phyloP scores from a whole-genome alignment of 2,329 filamentous ascomycete genomes.

The Scedosporium dehoogii region DNA sequence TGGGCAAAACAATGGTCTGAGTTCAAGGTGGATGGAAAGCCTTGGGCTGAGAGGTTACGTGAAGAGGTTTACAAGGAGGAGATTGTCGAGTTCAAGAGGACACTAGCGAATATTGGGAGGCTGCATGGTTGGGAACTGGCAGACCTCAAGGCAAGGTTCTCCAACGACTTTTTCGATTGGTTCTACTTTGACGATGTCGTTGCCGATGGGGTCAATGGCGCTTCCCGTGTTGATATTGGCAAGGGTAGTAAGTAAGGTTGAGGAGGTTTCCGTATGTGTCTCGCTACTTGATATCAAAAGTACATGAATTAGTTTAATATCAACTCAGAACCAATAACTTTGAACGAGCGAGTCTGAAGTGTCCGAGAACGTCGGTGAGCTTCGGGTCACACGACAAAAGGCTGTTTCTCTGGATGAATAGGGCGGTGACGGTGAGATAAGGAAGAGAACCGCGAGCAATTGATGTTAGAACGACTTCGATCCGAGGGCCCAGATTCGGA shows the following conservation, averaged over 20 bases:
- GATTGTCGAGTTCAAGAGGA: constrained; percentile 24
- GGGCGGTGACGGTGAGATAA: not conserved
- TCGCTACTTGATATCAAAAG: no score
- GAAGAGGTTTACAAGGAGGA: constrained; percentile 26
- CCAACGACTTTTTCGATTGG: constrained; percentile 28
- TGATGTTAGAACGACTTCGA: no score
- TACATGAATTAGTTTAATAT: no score
- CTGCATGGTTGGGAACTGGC: constrained; percentile 27
- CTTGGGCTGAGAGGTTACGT: constrained; percentile 21
- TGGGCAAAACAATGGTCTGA: constrained; percentile 36
- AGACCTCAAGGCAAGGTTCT: constrained; percentile 27
- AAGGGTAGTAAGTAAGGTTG: not conserved
- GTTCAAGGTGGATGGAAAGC: constrained; percentile 20
- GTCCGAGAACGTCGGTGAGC: no score
- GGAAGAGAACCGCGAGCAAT: no score
- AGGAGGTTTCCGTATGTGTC: not conserved
- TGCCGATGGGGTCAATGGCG: not conserved
- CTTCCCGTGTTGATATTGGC: not conserved
- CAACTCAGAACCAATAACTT: no score
- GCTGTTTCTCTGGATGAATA: not conserved
- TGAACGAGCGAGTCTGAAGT: no score
- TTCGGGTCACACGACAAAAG: not conserved
- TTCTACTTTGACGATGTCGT: constrained; percentile 13
- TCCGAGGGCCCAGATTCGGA: no score
- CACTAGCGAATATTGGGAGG: constrained; percentile 24